Evolutionary conservation across 1,284 basidiomycete species (phyloP), one percentile per base, ranked within the genome.

Genomic region (Rhodotorula sp.): DNA sequence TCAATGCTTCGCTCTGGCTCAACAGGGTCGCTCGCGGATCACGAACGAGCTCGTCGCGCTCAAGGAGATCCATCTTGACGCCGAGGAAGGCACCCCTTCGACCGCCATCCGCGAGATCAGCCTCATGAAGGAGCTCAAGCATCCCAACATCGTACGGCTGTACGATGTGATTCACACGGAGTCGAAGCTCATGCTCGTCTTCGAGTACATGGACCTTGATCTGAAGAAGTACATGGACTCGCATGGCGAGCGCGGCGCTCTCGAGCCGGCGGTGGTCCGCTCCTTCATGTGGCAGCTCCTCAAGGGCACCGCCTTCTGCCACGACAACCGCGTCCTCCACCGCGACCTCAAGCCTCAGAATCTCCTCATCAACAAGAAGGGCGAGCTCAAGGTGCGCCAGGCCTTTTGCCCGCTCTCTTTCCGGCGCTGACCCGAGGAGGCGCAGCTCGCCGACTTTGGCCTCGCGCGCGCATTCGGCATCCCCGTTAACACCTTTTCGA

Each of bases 171-270:
- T 99, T 74, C 78, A 79, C 66, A 77, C 93, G 32, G 94, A 99
- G 83, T 91, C 94, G 41, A 99, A 99, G 80, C 90, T 99, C 57
- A 92, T 98, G 79, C 92, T 99, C 73, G 97, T 99, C 72, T 98
- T 99, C 81, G 97, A 99, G 83, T 99, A 90, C 81, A 97, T 97
- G 83, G 97, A 99, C 80, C 91, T 95, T 82, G 97, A 99, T 83
- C 86, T 99, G 67, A 99, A 99, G 84, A 94, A 95, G 81, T 99
- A 98, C 83, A 99, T 99, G 97, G 97, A 99, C 82, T 90, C 93
- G 48, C 91, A 98, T 78, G 97, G 97, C 64, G 93, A 97, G 76
- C 89, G 93, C 70, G 94, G 96, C 69, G 95, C 97, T 19, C 87
- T 99, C 56, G 93, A 96, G 69, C 91, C 94, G 1, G 86, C 87